Evolutionary conservation across 164 flowering plant genomes (phyloP).

Genomic region (Vitis riparia): DNA sequence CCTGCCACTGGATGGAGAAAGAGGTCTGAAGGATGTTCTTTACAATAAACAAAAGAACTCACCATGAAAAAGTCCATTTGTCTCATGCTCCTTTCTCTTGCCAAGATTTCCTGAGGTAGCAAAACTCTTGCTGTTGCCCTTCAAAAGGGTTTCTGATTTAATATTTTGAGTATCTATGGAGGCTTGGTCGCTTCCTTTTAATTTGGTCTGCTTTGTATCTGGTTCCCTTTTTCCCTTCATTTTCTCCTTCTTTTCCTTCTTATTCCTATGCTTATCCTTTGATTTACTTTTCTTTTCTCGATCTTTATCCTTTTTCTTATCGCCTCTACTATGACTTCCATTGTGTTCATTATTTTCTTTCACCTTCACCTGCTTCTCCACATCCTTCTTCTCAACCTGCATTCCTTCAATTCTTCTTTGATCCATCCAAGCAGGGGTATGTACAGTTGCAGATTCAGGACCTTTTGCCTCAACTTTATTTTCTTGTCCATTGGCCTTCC

Average conservation of each 20-base stretch:
- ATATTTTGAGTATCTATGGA: not conserved
- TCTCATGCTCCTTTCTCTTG: constrained; percentile 20
- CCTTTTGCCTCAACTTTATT: not conserved
- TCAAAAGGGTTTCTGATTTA: constrained; percentile 1
- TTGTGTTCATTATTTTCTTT: constrained; percentile 12
- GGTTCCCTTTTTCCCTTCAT: constrained; percentile 6
- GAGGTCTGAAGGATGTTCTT: not conserved
- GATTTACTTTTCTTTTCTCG: constrained; percentile 9
- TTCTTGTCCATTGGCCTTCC: constrained; percentile 4
- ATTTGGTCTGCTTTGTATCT: constrained; percentile 6
- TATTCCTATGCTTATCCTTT: constrained; percentile 12
- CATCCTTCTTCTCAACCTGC: not conserved
- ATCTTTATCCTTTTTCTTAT: constrained; percentile 14
- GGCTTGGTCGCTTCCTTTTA: constrained; percentile 3
- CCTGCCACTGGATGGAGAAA: no score
- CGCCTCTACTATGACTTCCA: constrained; percentile 5
- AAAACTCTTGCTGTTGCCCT: constrained; percentile 1
- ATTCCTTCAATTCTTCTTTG: constrained; percentile 1
- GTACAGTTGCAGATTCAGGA: not conserved
- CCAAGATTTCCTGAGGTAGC: constrained; percentile 10
- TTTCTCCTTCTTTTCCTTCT: constrained; percentile 19
- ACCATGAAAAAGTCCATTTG: constrained; percentile 23
- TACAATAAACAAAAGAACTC: constrained; percentile 15
- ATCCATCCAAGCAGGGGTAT: not conserved
- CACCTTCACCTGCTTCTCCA: constrained; percentile 7